These are phyloP conservation scores for Aquanectria penicillioides DNA, from an alignment of 2,329 filamentous ascomycete genomes.

Conservation along the genomic window DNA sequence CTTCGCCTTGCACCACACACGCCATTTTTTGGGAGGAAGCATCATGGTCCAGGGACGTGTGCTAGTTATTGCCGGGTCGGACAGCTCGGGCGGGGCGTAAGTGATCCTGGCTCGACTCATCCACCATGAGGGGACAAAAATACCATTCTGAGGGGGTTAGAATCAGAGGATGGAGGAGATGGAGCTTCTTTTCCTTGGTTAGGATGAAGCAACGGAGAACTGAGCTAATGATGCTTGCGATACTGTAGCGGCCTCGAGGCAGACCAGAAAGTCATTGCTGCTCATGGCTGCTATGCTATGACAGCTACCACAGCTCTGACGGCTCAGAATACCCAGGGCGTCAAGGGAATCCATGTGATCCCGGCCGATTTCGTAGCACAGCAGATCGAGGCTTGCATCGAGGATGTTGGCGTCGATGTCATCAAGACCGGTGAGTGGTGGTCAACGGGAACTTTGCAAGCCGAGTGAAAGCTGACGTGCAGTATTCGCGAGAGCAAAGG, in stretches of 20 bases:
- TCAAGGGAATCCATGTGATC: constrained; percentile 81
- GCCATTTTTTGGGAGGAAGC: neutral
- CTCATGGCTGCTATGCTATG: constrained; percentile 94
- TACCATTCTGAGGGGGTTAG: neutral
- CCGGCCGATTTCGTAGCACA: constrained; percentile 82
- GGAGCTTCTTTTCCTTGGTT: neutral
- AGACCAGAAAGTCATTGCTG: constrained; percentile 93
- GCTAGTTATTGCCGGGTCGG: constrained; percentile 86
- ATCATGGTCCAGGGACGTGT: constrained; percentile 62
- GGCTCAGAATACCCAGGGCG: constrained; percentile 92
- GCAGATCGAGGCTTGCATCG: constrained; percentile 86
- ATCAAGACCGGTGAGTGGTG: constrained; percentile 81
- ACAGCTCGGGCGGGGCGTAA: constrained; percentile 89
- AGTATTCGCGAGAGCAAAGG: constrained; percentile 36
- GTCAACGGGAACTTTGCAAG: neutral
- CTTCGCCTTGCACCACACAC: neutral
- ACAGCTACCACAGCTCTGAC: constrained; percentile 95
- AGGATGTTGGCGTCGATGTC: constrained; percentile 88
- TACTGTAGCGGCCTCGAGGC: constrained; percentile 84
- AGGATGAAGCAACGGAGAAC: neutral
- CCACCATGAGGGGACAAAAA: neutral
- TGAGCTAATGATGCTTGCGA: neutral
- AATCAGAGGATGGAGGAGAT: constrained; percentile 4
- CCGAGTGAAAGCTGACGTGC: constrained; percentile 1
- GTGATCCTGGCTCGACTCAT: constrained; percentile 45